Base-by-base conservation (phyloP, 1,139 yeast genomes). In the Kurtzmaniella quercitrusa region DNA sequence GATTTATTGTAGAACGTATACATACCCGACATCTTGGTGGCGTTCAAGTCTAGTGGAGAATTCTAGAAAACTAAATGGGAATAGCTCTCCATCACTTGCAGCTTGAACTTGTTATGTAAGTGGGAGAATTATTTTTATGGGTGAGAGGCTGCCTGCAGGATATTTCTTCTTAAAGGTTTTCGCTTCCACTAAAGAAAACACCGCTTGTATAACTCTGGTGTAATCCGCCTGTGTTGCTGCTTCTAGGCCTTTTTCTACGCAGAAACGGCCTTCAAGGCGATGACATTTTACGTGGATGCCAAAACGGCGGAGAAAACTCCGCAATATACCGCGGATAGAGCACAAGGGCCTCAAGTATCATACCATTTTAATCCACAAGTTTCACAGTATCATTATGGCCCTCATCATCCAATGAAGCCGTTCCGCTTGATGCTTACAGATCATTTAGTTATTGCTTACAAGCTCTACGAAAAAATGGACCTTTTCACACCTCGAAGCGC, bases 371-470 rank as follows among this genome's bases (percentile, higher is more conserved):
- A 89, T 59, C 88, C 94, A 32, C 82, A 84, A 44, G 95, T 85
- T 0, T 75, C 88, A 3, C 77, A 81, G 53, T 88, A 83, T 62
- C 97, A 88, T 57, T 89, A 86, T 63, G 98, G 98, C 12, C 86
- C 88, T 0, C 78, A 82, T 47, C 98, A 93, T 63, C 98, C 98
- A 11, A 93, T 93, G 98, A 93, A 93, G 59, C 98, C 98, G n/a
- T 88, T 93, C 61, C 68, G 98, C 47, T 71, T 93, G 45, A 85
- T 91, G 91, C 74, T 93, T 16, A 93, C 98, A 0, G 98, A 93
- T 63, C 97, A 89, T 61, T 67, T 93, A 49, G 94, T 93, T 38
- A 78, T 85, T 20, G 81, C 87, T 5, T 93, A 93, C 64, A 88
- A 88, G 47, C 67, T 93, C 38, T 88, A 89, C 57, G 91, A 89